Evolutionary conservation across 2,329 filamentous ascomycete genomes (phyloP).

Genomic region (Raffaelea arxii): DNA sequence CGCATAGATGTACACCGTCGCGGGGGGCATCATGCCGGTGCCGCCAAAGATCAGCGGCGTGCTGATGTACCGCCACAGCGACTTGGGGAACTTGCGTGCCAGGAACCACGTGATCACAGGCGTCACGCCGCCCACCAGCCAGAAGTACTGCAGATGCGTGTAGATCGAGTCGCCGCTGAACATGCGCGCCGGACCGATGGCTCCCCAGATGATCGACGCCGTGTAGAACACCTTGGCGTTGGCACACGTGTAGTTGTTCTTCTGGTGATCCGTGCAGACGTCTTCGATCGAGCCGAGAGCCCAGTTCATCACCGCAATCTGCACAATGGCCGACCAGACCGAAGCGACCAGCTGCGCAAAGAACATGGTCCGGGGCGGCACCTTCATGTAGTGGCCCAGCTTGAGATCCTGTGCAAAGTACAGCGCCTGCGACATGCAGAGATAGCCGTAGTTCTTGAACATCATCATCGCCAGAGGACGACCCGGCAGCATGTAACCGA

Average conservation of each 20-base stretch:
- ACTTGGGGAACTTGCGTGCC: constrained; percentile 52
- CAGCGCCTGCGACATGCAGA: constrained; percentile 56
- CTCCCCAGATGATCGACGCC: constrained; percentile 62
- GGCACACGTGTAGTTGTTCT: constrained; percentile 48
- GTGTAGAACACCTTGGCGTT: constrained; percentile 53
- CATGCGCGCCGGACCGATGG: constrained; percentile 61
- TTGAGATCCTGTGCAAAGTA: constrained; percentile 59
- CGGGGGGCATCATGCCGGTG: constrained; percentile 54
- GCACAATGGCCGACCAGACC: constrained; percentile 51
- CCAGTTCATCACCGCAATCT: constrained; percentile 58
- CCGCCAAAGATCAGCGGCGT: constrained; percentile 61
- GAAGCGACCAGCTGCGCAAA: constrained; percentile 49
- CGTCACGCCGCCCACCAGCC: constrained; percentile 53
- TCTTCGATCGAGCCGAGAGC: constrained; percentile 50
- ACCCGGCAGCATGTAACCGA: constrained; percentile 65
- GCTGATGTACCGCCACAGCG: constrained; percentile 54
- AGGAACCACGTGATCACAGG: constrained; percentile 56
- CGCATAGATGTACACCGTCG: constrained; percentile 61
- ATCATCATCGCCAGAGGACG: constrained; percentile 66
- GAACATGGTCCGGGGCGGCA: constrained; percentile 53
- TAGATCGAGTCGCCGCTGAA: constrained; percentile 57
- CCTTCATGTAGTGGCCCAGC: constrained; percentile 60
- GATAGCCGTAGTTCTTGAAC: constrained; percentile 66
- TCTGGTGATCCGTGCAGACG: constrained; percentile 46
- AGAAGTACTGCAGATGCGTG: constrained; percentile 58